Conservation (phyloP, 2,329 filamentous ascomycete genomes). For the Ophiostoma novo-ulmi region DNA sequence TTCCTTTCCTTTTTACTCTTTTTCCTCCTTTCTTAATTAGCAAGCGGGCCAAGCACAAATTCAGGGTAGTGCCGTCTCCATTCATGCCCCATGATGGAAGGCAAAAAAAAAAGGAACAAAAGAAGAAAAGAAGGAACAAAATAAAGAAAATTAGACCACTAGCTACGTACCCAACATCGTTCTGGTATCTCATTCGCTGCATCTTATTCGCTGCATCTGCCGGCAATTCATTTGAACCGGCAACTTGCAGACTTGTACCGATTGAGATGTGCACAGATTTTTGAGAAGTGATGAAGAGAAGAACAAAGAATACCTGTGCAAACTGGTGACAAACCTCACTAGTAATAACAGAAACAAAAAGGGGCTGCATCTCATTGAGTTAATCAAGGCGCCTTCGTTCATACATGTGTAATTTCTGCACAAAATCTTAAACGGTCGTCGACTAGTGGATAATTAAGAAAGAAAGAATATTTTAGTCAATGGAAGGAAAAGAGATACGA, state of each 20-base stretch:
- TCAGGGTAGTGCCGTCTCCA: neutral
- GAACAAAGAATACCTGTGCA: neutral
- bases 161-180: neutral
- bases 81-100: neutral
- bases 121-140: neutral
- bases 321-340: too few species aligned
- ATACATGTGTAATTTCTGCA: neutral
- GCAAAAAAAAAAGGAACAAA: neutral
- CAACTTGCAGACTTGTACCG: neutral
- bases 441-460: constrained; percentile 1
- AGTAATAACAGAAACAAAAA: neutral
- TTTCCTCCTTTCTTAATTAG: neutral
- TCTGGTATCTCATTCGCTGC: neutral
- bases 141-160: neutral
- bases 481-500: neutral
- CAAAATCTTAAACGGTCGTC: constrained; percentile 4
- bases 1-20: too few species aligned
- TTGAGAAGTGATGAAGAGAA: neutral
- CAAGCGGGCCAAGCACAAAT: too few species aligned
- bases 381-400: neutral
- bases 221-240: neutral
- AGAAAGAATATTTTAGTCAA: neutral
- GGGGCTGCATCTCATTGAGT: neutral
- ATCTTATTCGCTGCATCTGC: constrained; percentile 4
- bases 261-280: neutral